A percentile compares a stretch with the other conserved stretches of the same genome.
These are phyloP conservation scores for Metschnikowia lunata DNA, from an alignment of 805 yeast genomes.

Conservation along the genomic window DNA sequence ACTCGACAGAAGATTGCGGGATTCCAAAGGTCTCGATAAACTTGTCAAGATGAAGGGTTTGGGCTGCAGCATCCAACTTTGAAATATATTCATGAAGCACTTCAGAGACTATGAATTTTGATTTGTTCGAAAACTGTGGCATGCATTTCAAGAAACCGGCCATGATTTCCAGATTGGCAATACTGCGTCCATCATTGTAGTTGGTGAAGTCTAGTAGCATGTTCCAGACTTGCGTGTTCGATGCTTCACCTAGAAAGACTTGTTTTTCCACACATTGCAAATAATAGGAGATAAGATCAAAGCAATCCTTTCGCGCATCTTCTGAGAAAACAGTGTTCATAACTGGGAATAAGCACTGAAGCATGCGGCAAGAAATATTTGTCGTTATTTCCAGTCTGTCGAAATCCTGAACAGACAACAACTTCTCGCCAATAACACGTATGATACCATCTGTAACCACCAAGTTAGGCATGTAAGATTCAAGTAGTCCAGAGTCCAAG, in stretches of 20 bases:
- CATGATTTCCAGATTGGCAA: conserved; percentile 15
- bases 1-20: conserved; percentile 39
- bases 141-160: conserved; percentile 19
- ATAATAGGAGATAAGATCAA: conserved; percentile 47
- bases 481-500: neutral
- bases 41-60: conserved; percentile 11
- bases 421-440: conserved; percentile 29
- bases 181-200: conserved; percentile 22
- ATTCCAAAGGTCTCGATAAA: conserved; percentile 22
- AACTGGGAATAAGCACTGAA: neutral
- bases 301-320: conserved; percentile 33
- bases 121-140: conserved; percentile 14
- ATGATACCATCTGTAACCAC: conserved; percentile 11
- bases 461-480: neutral
- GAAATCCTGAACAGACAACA: conserved; percentile 23
- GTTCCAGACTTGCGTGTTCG: conserved; percentile 27
- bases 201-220: conserved; percentile 26
- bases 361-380: neutral
- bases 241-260: conserved; percentile 36
- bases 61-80: neutral
- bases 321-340: neutral
- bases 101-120: conserved; percentile 19
- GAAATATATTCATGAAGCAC: conserved; percentile 12
- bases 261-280: conserved; percentile 35
- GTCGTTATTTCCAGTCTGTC: conserved; percentile 40